Evolutionary conservation across 345 rosid genomes (phyloP).

Genomic region (Acer yangbiense): DNA sequence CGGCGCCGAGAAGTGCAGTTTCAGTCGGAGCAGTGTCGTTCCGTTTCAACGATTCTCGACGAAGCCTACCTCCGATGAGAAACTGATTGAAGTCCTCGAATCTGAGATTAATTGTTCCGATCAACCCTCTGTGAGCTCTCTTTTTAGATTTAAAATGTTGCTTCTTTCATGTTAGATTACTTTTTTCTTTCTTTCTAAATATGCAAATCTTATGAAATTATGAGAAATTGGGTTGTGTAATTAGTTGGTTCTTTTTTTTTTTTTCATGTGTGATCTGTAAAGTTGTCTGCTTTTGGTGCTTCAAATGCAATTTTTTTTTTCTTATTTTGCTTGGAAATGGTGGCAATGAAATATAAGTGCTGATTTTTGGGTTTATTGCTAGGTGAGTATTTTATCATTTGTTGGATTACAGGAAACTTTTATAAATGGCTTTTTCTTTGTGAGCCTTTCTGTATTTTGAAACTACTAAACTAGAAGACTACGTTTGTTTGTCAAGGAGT

Average conservation of each 20-base stretch:
- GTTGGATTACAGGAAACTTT: not conserved
- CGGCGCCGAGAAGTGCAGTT: conserved; percentile 23
- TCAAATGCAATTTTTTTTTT: not conserved
- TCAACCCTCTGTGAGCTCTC: conserved; percentile 1
- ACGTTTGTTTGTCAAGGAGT: no score
- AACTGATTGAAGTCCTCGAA: conserved; percentile 42
- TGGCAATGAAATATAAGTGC: not conserved
- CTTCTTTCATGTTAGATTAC: not conserved
- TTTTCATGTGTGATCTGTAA: not conserved
- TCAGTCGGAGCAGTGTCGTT: conserved; percentile 17
- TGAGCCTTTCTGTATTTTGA: not conserved
- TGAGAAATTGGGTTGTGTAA: not conserved
- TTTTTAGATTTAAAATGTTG: not conserved
- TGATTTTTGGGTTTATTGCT: not conserved
- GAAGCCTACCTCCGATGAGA: conserved; percentile 41
- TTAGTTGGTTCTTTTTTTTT: not conserved
- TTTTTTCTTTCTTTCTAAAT: not conserved
- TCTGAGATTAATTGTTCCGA: conserved; percentile 57
- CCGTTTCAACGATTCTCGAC: conserved; percentile 33
- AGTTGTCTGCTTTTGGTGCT: not conserved
- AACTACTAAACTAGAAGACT: no score
- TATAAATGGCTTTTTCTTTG: not conserved
- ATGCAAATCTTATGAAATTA: not conserved
- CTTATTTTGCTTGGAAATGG: not conserved
- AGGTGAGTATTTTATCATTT: not conserved